These are phyloP conservation scores for Heracleum sosnowskyi DNA, from an alignment of 129 eudicot genomes.

Conservation along the genomic window DNA sequence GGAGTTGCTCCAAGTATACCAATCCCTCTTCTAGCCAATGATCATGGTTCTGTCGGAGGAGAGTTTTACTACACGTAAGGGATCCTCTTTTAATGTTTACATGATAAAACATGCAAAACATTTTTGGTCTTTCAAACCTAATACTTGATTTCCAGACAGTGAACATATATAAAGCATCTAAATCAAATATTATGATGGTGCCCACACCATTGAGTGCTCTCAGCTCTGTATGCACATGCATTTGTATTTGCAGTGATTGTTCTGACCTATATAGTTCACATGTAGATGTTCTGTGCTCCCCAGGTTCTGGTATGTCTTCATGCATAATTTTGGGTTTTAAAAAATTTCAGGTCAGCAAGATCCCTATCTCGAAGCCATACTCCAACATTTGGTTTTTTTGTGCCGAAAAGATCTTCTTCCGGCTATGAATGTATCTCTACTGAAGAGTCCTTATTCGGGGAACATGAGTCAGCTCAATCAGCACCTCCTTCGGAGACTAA, in stretches of 20 bases:
- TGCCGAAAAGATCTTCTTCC: slow-evolving; percentile 22
- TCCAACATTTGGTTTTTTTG: slow-evolving; percentile 37
- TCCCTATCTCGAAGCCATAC: slow-evolving; percentile 60
- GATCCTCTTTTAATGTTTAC: slow-evolving; percentile 6
- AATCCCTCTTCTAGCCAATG: slow-evolving; percentile 38
- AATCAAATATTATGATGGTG: background rate
- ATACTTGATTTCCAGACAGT: background rate
- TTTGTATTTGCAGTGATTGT: background rate
- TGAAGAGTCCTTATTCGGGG: slow-evolving; percentile 54
- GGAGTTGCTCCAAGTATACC: slow-evolving; percentile 43
- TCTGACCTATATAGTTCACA: background rate
- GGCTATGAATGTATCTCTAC: slow-evolving; percentile 20
- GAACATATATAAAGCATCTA: background rate
- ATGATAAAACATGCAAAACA: background rate
- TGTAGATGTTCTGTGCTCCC: background rate
- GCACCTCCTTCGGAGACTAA: slow-evolving; percentile 38
- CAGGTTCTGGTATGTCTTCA: background rate
- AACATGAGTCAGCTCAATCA: slow-evolving; percentile 28
- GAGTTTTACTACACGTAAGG: slow-evolving; percentile 52
- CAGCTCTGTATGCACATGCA: background rate
- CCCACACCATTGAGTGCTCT: background rate
- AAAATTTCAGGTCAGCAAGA: slow-evolving; percentile 68
- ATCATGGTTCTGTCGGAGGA: slow-evolving; percentile 24
- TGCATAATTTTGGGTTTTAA: background rate
- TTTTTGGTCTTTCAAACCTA: background rate